Base-by-base conservation (phyloP, 108 stramenopile species). In the Discostella pseudostelligera region DNA sequence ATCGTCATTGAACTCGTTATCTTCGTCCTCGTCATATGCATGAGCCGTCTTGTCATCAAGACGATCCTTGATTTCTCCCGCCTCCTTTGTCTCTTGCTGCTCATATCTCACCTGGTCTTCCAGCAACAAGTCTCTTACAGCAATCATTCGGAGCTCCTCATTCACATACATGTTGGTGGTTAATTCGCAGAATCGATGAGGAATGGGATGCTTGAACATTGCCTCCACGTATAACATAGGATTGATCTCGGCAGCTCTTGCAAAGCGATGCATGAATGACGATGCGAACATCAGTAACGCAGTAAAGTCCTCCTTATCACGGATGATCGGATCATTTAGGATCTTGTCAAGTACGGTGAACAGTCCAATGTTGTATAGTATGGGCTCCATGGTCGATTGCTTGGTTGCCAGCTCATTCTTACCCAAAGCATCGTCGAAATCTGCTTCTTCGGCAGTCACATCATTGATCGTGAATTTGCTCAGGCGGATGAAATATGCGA, bases 121-220 rank as follows among this genome's bases (percentile, higher is more conserved):
- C 28, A 83, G 56, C 36, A 91, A 61, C 32, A 83, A 55, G 21
- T 88, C 86, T 32, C 86, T 83, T 59, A 90, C 87, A 21, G 87
- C 87, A 43, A 90, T 84, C 87, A 90, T 89, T 4, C 86, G 84
- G 4, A 94, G 69, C 47, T 91, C 89, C 56, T 92, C 91, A 20
- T 72, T 84, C 7, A 95, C 86, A 59, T 93, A 95, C 57, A 80
- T 39, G 56, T 95, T 93, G 10, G 84, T 76, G 5, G 78, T 45
- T 0, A 82, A 49, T 51, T 91, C 88, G 49, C 91, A 91, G 64
- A 84, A 89, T 13, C 88, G 80, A 77, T 87, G 86, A 36, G 90
- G 85, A 9, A 70, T 35, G 0, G 79, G 72, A 53, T 88, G 86
- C 28, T 70, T 58, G 59, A 95, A 92, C 46, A 95, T 67, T 45